Evolutionary conservation across 176 grass and related monocot genomes (phyloP), one percentile per base, ranked within the genome.

Genomic region (Calamus simplicifolius): DNA sequence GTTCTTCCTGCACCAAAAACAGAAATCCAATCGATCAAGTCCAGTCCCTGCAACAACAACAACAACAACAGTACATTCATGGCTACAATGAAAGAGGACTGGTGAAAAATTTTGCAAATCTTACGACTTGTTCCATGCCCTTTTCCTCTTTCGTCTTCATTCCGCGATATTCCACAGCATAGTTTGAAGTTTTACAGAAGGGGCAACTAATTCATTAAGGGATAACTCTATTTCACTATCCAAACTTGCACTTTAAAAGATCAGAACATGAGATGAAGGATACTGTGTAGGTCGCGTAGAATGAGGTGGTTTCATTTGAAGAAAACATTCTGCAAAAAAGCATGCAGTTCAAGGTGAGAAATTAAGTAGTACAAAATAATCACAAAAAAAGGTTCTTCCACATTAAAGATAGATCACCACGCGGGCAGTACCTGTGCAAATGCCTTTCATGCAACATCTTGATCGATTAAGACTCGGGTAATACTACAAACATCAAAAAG

Each of bases 401-500:
- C 10, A 13, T 13, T 10, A 10, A 43, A 43, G 35, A 12, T 13
- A 13, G 35, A 43, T 43, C 12, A 8, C 35, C 35, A 43, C 5
- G 35, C 3, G 35, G 35, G 30, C 17, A 49, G 58, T 92, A 98
- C 93, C 93, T 73, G 93, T 98, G 50, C 93, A 98, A 85, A 98
- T 98, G 69, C 88, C 88, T 72, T 98, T 98, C n/a, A 69, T 73
- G 73, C 93, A 98, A 81, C 93, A 98, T 19, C 85, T 89, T 67
- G 93, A 98, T 51, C 93, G 75, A 62, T 98, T 98, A 62, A 98
- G 87, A 68, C 93, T 98, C 65, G 93, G 93, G 59, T 98, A 98
- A 78, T 79, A 83, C 93, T 98, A 63, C 6, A 59, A 87, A 68
- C 62, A 74, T 56, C 67, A 25, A 7, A 59, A 80, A 75, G n/a